Conservation (phyloP, 257 asterid species). For the Solanum okadae region DNA sequence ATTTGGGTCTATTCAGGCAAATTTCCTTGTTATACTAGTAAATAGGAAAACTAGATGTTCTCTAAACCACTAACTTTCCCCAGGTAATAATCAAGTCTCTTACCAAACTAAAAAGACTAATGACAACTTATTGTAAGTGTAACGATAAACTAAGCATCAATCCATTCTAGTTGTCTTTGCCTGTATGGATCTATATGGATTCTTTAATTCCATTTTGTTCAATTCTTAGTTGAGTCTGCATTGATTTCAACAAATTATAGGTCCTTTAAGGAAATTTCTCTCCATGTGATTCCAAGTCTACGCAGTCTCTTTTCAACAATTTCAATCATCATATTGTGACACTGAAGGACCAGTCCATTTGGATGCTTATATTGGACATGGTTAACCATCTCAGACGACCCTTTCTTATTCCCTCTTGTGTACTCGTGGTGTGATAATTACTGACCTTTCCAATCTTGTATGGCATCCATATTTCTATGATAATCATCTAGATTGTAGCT, state of each 20-base stretch:
- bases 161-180: background rate
- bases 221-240: background rate
- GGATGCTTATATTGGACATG: background rate
- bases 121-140: background rate
- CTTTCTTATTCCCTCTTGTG: background rate
- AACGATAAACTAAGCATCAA: background rate
- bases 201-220: background rate
- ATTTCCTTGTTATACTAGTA: background rate
- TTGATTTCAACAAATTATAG: background rate
- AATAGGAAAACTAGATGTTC: background rate
- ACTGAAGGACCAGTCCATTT: background rate
- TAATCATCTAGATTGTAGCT: background rate
- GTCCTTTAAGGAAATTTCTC: background rate
- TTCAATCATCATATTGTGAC: background rate
- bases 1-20: background rate
- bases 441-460: background rate
- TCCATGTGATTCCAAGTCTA: background rate
- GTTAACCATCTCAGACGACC: background rate
- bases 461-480: background rate
- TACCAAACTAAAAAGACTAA: background rate
- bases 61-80: background rate
- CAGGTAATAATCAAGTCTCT: background rate
- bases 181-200: background rate
- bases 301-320: background rate
- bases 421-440: background rate